Base-by-base conservation (phyloP, 2,329 filamentous ascomycete genomes). In the Monilinia polystroma region DNA sequence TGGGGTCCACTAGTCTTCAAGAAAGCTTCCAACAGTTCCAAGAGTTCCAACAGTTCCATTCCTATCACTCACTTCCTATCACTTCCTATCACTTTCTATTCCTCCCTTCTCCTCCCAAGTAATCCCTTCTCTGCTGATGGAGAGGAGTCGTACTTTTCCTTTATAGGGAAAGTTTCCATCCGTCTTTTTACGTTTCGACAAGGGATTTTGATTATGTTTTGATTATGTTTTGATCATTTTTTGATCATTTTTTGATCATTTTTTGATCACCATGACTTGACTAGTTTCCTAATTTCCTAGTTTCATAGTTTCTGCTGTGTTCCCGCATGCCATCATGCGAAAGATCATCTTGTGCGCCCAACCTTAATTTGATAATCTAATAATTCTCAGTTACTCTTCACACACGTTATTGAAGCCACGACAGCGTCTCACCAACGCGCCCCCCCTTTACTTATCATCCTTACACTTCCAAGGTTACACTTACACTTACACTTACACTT, bases 381-480 rank as follows among this genome's bases (percentile, higher is more conserved):
- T 52, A 41, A 57, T 59, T 66, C 35, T 52, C 49, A 52, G 20
- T 38, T 62, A 26, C 18, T 38, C 58, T 52, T 49, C 11, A n/a
- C 18, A 32, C 45, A 29, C 12, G 26, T 62, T 35, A 54, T 65
- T 66, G 67, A 68, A 70, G 70, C 70, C 71, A 71, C 72, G 38
- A 66, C 60, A 57, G 38, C 51, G 32, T 43, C 51, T 63, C 41
- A 70, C 56, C 54, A 47, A 32, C 49, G 54, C 23, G 29, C 29
- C 29, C 57, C 62, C 62, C 60, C 45, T 57, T 66, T 29, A 32
- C 41, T n/a, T 6, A 32, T 38, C 43, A 29, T 38, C 43, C 35
- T 52, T 52, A 56, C 32, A 23, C 23, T 23, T 23, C 23, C 23
- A 23, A 23, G 23, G 23, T 23, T 23, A 23, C 23, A 23, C 23